Evolutionary conservation across 1,139 yeast genomes (phyloP), one percentile per base, ranked within the genome.

Genomic region (Kazachstania sp.): DNA sequence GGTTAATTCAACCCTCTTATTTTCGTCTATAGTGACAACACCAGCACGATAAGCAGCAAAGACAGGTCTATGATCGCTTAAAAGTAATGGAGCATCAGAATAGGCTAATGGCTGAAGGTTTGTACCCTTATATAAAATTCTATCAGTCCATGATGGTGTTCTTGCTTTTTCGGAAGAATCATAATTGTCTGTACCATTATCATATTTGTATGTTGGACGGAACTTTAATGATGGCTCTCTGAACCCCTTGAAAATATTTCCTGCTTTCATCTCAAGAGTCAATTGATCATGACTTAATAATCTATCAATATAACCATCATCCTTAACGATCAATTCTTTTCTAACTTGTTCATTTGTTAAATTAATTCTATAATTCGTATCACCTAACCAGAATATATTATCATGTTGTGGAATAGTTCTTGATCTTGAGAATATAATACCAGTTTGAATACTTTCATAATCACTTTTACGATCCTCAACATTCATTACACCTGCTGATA

Each of bases 91-190:
- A 1, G 77, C 74, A 34, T 80, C 74, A 49, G 77, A 74, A 59
- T 85, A 85, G 42, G 77, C 77, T 51, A 79, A 59, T 42, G 83
- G 85, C 31, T 68, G 64, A 29, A 83, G 58, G 3, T 65, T 63
- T n/a, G 71, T 70, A 31, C 85, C 82, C 40, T 76, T 72, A 60
- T 74, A 85, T 46, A 88, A 73, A 42, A 87, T 79, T 63, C 97
- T 73, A 65, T 92, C 98, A 8, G 97, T 92, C 98, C 98, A 92
- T 0, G 97, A 90, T 0, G 98, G 98, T 0, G 87, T 80, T 55
- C 98, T 76, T 59, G 84, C 92, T 66, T 92, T 92, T 59, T 90
- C 97, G 40, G 95, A 83, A 4, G 90, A 73, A 60, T 88, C 97
- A 57, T 92, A 92, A 15, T 60, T 67, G 51, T 76, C 75, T 0